Conservation (phyloP, 805 yeast species). For the Candida suzukii region DNA sequence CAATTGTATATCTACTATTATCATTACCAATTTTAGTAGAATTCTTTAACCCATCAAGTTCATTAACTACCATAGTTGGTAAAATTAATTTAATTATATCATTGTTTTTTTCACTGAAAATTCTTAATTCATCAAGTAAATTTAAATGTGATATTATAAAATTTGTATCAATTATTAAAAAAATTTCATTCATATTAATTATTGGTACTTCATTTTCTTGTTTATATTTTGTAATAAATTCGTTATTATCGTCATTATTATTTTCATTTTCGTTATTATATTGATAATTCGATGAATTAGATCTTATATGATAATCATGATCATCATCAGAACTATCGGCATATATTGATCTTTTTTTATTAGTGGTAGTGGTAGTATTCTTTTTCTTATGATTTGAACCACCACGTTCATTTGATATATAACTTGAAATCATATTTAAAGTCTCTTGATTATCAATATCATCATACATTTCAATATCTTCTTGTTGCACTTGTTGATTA, state of each 20-base stretch:
- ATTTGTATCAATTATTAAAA: conserved; percentile 75
- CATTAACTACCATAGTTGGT: conserved; percentile 65
- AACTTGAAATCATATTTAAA: conserved; percentile 10
- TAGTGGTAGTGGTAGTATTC: too few species aligned
- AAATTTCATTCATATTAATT: conserved; percentile 5
- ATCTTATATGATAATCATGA: background rate
- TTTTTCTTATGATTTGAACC: background rate
- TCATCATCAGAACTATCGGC: background rate
- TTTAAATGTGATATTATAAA: conserved; percentile 65
- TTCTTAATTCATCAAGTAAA: conserved; percentile 46
- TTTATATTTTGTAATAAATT: too few species aligned
- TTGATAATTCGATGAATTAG: background rate
- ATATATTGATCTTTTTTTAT: too few species aligned
- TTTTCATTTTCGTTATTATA: too few species aligned
- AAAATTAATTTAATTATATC: conserved; percentile 44
- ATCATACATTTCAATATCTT: conserved; percentile 11
- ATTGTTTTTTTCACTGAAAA: conserved; percentile 31
- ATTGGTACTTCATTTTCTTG: background rate
- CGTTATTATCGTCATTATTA: background rate
- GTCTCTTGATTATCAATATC: conserved; percentile 12
- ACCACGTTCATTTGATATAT: background rate
- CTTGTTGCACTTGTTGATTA: too few species aligned
- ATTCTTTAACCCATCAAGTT: conserved; percentile 76
- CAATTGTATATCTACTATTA: conserved; percentile 18
- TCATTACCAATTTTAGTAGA: conserved; percentile 19